A percentile compares a stretch with the other conserved stretches of the same genome.
Evolutionary conservation across 2,329 filamentous ascomycete species (phyloP).

Genomic region (Davidsoniella eucalypti): DNA sequence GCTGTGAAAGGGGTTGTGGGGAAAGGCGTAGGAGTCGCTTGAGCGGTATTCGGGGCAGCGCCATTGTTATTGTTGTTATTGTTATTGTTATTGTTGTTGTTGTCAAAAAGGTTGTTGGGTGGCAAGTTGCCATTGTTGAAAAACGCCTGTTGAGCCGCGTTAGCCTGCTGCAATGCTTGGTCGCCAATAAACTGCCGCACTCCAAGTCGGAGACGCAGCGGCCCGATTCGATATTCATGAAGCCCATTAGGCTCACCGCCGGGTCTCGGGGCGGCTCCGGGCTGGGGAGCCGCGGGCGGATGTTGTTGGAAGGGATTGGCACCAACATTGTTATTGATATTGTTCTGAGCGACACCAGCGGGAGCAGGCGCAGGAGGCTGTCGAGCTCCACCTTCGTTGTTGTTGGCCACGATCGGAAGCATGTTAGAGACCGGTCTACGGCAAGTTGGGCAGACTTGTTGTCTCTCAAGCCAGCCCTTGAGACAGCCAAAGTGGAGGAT

Average conservation of each 20-base stretch:
- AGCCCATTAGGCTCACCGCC: conserved; percentile 3
- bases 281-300: not conserved
- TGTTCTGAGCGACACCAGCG: conserved; percentile 16
- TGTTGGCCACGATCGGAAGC: conserved; percentile 16
- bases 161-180: conserved; percentile 11
- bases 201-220: conserved; percentile 14
- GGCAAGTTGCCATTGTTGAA: conserved; percentile 7
- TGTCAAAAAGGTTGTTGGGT: conserved; percentile 5
- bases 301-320: conserved; percentile 15
- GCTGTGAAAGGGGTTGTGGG: not conserved
- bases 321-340: conserved; percentile 16
- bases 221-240: conserved; percentile 9
- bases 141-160: conserved; percentile 10
- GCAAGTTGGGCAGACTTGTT: conserved; percentile 94
- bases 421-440: conserved; percentile 57
- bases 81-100: not conserved
- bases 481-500: conserved; percentile 89
- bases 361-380: conserved; percentile 15
- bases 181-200: conserved; percentile 20
- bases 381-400: conserved; percentile 19
- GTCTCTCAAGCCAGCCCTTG: conserved; percentile 90
- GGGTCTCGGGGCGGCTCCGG: not conserved
- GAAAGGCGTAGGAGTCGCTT: not conserved
- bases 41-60: not conserved
- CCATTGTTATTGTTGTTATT: not conserved